Percentiles rank a stretch among this genome's conserved stretches.
Evolutionary conservation across 345 rosid species (phyloP).

Genomic region (Angophora floribunda): DNA sequence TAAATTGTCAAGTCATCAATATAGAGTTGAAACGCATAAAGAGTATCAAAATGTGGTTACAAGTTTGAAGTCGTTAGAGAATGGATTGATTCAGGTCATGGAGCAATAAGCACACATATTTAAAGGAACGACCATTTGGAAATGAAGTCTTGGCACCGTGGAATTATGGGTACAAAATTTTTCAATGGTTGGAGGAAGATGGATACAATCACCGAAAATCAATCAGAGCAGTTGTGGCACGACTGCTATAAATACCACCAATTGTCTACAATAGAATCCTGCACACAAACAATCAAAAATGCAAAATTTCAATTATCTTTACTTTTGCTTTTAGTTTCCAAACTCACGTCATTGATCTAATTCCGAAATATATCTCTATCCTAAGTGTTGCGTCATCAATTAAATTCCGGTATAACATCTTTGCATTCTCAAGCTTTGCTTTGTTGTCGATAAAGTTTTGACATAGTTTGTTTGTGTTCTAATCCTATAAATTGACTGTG

Average conservation of each 20-base stretch:
- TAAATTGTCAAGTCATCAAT: background rate
- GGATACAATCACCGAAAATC: background rate
- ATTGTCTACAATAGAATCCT: fast-evolving
- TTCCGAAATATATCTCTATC: background rate
- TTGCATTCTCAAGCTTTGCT: background rate
- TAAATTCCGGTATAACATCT: background rate
- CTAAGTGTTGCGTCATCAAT: background rate
- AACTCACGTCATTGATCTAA: background rate
- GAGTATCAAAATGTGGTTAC: background rate
- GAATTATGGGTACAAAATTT: background rate
- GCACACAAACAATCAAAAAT: too few species aligned
- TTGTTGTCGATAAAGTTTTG: too few species aligned
- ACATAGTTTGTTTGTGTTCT: background rate
- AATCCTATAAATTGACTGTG: too few species aligned
- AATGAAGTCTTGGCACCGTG: background rate
- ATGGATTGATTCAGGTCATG: background rate
- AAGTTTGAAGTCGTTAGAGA: background rate
- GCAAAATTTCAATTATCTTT: background rate
- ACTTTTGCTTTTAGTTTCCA: background rate
- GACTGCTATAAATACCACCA: background rate
- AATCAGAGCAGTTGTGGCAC: background rate
- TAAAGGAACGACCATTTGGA: background rate
- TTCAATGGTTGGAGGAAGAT: background rate
- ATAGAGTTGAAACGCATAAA: background rate
- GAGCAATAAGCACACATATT: too few species aligned